phyloP scores from a whole-genome alignment of 1,139 yeast genomes.

The Lodderomyces parapsilosis region DNA sequence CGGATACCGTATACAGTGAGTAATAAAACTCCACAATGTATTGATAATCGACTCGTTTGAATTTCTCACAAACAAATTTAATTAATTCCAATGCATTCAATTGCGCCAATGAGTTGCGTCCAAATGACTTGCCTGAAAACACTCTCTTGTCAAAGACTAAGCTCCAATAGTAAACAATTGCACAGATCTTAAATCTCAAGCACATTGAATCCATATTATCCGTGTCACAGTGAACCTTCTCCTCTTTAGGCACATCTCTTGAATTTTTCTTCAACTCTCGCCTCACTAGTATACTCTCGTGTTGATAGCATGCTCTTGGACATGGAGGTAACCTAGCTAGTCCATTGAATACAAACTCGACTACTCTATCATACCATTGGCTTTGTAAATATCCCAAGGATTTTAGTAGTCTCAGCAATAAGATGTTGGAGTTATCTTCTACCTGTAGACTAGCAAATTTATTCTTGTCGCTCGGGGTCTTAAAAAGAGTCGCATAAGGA shows the following conservation, averaged over 20 bases:
- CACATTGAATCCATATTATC: slow-evolving; percentile 31
- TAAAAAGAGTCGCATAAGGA: slow-evolving; percentile 5
- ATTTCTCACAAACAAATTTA: slow-evolving; percentile 9
- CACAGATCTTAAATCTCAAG: slow-evolving; percentile 24
- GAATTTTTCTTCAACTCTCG: slow-evolving; percentile 15
- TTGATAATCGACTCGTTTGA: slow-evolving; percentile 11
- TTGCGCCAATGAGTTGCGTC: not conserved
- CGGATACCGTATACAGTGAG: slow-evolving; percentile 5
- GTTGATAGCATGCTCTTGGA: slow-evolving; percentile 29
- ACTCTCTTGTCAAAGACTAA: slow-evolving; percentile 15
- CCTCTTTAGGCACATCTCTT: slow-evolving; percentile 5
- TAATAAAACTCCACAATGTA: slow-evolving; percentile 14
- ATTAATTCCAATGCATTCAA: slow-evolving; percentile 9
- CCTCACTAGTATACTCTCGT: slow-evolving; percentile 25
- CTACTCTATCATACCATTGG: slow-evolving; percentile 34
- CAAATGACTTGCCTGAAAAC: not conserved
- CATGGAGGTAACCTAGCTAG: slow-evolving; percentile 14
- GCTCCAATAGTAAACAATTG: slow-evolving; percentile 23
- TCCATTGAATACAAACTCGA: slow-evolving; percentile 31
- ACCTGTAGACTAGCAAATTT: slow-evolving; percentile 8
- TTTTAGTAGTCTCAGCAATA: slow-evolving; percentile 17
- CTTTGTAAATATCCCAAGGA: slow-evolving; percentile 18
- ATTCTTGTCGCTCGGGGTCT: not conserved
- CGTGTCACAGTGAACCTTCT: slow-evolving; percentile 2
- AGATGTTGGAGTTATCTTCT: slow-evolving; percentile 6